A percentile compares a stretch with the other conserved stretches of the same genome.
Conservation (phyloP, 179 eudicot genomes). For the Vitellaria paradoxa region DNA sequence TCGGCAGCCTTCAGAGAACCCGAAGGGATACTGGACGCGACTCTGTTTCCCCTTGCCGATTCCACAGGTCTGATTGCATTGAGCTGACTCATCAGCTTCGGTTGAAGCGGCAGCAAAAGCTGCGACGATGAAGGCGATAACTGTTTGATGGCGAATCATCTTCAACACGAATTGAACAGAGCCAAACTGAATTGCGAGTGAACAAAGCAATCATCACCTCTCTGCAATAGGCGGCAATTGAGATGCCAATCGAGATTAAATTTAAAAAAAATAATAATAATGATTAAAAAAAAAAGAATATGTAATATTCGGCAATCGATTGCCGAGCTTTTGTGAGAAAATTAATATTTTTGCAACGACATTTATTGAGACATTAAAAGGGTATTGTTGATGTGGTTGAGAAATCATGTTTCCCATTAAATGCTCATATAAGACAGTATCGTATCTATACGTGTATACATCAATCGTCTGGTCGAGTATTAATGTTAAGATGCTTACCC, state of each 20-base stretch:
- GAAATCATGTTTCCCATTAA: conserved; percentile 15
- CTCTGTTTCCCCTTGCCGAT: neutral
- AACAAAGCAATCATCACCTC: neutral
- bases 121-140: neutral
- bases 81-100: neutral
- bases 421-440: conserved; percentile 3
- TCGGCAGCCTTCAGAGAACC: conserved; percentile 48
- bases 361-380: conserved; percentile 30
- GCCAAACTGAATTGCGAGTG: neutral
- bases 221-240: neutral
- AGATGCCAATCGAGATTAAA: neutral
- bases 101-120: neutral
- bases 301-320: neutral
- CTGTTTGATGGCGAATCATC: neutral
- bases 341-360: neutral
- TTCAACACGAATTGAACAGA: neutral
- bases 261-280: neutral
- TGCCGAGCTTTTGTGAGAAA: neutral
- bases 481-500: conserved; percentile 12
- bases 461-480: neutral
- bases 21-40: conserved; percentile 57
- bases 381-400: conserved; percentile 32
- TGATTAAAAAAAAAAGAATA: neutral
- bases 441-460: too few species aligned
- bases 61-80: conserved; percentile 41